Evolutionary conservation across 2,329 filamentous ascomycete genomes (phyloP), one percentile per base, ranked within the genome.

Genomic region (Ophioceras dolichostomum): DNA sequence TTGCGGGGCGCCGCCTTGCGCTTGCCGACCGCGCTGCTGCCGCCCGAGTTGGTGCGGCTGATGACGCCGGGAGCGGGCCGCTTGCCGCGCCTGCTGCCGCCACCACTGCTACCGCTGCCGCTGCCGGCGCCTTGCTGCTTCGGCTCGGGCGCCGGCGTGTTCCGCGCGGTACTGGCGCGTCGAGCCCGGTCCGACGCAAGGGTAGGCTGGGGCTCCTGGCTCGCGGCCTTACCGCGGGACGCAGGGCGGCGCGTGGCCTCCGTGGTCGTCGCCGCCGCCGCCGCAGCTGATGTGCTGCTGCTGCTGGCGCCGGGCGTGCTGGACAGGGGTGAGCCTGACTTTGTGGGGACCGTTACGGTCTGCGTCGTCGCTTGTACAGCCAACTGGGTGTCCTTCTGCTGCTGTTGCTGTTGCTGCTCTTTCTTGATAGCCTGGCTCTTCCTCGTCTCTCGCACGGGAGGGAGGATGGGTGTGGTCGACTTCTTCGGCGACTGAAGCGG

Each of bases 31-130:
- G 79, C 83, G 49, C 71, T 76, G 52, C 65, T 76, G 50, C 72
- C 70, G 49, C 72, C 72, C 47, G 68, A 69, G 55, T 66, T 73
- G 26, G 69, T 76, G 45, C 67, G 67, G 53, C 67, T 83, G 48
- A 87, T 73, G 45, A 83, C 67, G 40, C 82, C 82, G 10, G 82
- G 83, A 21, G 79, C 81, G 32, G 82, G 82, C 36, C 82, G 73
- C 49, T 76, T 73, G 46, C 60, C 65, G n/a, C 59, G 52, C 38
- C 32, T 29, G 27, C 35, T 30, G 7, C 22, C 24, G 58, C 60
- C 39, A 60, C 61, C 33, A 53, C 41, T 10, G 41, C 20, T 27
- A 30, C 30, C 19, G 39, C 26, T 28, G 38, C 40, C n/a, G 47
- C 32, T 50, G 54, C 19, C 9, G 17, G 34, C 10, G 28, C 28